These are phyloP conservation scores for Botrytis deweyae DNA, from an alignment of 2,329 filamentous ascomycete species.

Conservation along the genomic window DNA sequence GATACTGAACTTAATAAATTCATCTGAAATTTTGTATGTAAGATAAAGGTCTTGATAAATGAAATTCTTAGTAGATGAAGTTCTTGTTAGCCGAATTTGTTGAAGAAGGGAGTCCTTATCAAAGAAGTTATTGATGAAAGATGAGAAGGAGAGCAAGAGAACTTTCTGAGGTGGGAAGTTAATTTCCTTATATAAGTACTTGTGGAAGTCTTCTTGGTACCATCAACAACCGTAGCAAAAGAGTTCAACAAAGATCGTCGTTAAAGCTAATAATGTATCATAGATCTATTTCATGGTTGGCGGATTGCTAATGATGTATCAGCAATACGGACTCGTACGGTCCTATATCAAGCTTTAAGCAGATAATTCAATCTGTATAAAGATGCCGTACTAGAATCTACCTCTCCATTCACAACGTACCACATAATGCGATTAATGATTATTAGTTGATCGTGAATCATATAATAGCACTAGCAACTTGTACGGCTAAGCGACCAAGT, in stretches of 20 bases:
- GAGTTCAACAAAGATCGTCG: neutral
- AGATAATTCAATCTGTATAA: no score
- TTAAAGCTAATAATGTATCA: neutral
- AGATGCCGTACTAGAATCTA: neutral
- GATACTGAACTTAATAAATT: neutral
- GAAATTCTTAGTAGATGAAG: neutral
- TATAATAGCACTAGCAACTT: neutral
- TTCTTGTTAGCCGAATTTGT: no score
- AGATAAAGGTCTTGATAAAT: neutral
- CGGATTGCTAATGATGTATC: neutral
- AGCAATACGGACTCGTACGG: neutral
- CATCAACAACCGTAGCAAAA: neutral
- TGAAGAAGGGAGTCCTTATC: neutral
- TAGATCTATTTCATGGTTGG: neutral
- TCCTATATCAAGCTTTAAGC: no score
- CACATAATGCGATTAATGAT: neutral
- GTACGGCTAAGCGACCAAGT: neutral
- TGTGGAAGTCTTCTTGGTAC: accelerated
- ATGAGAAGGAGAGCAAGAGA: neutral
- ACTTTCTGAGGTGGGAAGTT: neutral
- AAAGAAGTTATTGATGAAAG: neutral
- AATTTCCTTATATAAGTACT: neutral
- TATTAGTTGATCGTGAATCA: neutral
- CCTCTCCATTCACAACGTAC: neutral
- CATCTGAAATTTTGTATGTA: neutral